A percentile compares a stretch with the other conserved stretches of the same genome.
Evolutionary conservation across 1,139 yeast genomes (phyloP).

Genomic region (Magnusiomyces suaveolens): DNA sequence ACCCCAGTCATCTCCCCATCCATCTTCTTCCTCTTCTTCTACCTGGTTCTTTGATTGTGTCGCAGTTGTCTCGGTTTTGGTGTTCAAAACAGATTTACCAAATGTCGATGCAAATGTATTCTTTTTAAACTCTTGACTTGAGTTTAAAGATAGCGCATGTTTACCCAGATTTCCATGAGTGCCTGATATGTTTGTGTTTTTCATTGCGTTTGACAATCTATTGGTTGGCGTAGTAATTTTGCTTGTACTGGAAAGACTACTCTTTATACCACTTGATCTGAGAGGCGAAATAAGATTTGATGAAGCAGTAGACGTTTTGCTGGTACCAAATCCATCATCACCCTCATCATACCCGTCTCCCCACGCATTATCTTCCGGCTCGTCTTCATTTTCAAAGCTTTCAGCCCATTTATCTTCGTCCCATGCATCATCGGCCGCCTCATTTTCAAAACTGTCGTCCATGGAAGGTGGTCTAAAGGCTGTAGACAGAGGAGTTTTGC

Average conservation of each 20-base stretch:
- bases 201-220: neutral
- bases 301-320: neutral
- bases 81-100: constrained; percentile 4
- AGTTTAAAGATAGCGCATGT: neutral
- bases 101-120: constrained; percentile 7
- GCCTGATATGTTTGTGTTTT: neutral
- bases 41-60: neutral
- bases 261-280: neutral
- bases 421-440: constrained; percentile 1
- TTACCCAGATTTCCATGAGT: neutral
- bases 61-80: too few species aligned
- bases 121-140: neutral
- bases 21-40: constrained; percentile 9
- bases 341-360: neutral
- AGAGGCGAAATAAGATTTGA: neutral
- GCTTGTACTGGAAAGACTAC: neutral
- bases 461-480: neutral
- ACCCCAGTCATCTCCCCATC: constrained; percentile 14
- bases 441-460: neutral
- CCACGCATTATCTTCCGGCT: constrained; percentile 7
- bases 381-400: neutral
- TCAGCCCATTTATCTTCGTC: constrained; percentile 9
- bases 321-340: neutral
- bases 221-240: neutral
- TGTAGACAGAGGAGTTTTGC: neutral